A percentile compares a stretch with the other conserved stretches of the same genome.
Conservation (phyloP, 1,284 basidiomycete species). For the Cryptococcus sp. region DNA sequence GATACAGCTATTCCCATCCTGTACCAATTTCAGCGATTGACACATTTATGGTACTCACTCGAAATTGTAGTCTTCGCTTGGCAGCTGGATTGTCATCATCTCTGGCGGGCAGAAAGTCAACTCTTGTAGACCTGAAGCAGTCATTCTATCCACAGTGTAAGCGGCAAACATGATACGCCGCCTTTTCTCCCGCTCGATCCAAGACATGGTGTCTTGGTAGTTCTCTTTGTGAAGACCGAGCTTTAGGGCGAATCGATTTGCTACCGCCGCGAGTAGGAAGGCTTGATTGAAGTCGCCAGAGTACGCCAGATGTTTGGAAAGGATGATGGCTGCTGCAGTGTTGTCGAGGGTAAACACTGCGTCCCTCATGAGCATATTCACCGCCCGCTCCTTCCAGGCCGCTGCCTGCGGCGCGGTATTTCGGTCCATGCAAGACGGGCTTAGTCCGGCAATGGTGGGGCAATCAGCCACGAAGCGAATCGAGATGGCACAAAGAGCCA, state of each 20-base stretch:
- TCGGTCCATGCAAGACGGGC: too few relatives aligned
- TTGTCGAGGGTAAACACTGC: constrained; percentile 1
- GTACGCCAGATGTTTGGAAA: constrained; percentile 1
- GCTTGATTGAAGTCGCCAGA: neutral
- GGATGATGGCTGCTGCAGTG: neutral
- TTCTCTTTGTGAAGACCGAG: constrained; percentile 2
- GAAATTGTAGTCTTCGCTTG: constrained; percentile 6
- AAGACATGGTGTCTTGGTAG: neutral
- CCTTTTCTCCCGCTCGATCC: neutral
- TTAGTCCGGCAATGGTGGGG: too few relatives aligned
- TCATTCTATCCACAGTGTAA: constrained; percentile 1
- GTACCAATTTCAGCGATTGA: neutral
- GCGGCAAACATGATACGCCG: constrained; percentile 1
- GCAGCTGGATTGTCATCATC: constrained; percentile 2
- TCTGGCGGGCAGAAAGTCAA: neutral
- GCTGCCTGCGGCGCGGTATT: neutral
- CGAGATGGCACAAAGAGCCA: too few relatives aligned
- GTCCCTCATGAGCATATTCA: constrained; percentile 1
- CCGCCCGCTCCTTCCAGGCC: neutral
- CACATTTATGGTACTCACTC: neutral
- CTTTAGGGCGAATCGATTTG: constrained; percentile 1
- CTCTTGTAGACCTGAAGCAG: constrained; percentile 1
- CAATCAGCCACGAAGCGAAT: too few relatives aligned
- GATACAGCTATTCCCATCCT: neutral
- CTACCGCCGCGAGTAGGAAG: neutral